phyloP scores from a whole-genome alignment of 148 eudicot species.

The Arbutus unedo region DNA sequence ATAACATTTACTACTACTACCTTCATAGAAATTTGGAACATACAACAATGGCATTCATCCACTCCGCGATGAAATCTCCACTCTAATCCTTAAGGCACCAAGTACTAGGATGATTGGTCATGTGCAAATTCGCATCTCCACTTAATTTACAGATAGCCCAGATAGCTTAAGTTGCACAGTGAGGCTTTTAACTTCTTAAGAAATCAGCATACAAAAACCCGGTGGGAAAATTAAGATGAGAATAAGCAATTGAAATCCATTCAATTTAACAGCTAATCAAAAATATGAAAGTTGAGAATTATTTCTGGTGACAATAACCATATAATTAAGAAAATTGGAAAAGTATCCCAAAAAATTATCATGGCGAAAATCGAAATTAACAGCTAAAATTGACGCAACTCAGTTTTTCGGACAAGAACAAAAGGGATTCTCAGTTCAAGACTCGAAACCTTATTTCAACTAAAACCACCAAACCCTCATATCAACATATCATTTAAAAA shows the following conservation, averaged over 20 bases:
- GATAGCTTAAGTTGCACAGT: neutral
- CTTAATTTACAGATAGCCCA: neutral
- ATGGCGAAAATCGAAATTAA: neutral
- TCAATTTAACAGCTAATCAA: neutral
- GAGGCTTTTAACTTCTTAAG: neutral
- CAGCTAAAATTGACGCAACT: constrained; percentile 3
- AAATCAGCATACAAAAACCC: neutral
- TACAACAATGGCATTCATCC: no score
- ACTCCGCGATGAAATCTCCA: neutral
- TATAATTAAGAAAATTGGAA: neutral
- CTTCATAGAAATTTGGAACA: neutral
- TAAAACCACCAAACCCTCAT: constrained; percentile 7
- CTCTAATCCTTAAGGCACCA: neutral
- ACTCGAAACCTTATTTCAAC: constrained; percentile 3
- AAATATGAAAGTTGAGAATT: no score
- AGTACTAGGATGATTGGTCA: neutral
- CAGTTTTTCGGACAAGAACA: neutral
- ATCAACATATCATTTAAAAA: neutral
- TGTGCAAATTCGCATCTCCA: neutral
- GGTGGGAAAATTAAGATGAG: neutral
- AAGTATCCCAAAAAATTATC: neutral
- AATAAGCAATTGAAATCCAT: neutral
- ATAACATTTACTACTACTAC: neutral
- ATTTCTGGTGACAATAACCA: neutral
- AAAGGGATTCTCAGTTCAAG: neutral